Conservation (phyloP, 2,329 filamentous ascomycete species). For the Fusarium anguioides region DNA sequence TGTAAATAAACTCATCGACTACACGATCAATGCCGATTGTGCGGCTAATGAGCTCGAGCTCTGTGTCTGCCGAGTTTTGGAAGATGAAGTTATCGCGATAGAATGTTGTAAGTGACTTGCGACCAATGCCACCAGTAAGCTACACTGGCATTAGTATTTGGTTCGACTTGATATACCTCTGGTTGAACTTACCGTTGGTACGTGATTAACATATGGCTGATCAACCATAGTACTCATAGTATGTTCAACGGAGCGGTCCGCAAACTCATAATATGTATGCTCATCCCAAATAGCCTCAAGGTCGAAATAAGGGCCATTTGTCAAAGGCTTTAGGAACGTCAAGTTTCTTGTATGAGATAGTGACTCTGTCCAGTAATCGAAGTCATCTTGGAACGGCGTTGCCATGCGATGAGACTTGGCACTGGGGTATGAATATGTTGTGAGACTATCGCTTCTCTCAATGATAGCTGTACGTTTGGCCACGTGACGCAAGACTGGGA, state of each 20-base stretch:
- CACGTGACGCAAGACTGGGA: slow-evolving; percentile 35
- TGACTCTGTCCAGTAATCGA: slow-evolving; percentile 63
- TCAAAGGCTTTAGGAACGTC: slow-evolving; percentile 70
- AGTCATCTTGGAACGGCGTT: slow-evolving; percentile 61
- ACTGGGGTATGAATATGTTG: slow-evolving; percentile 55
- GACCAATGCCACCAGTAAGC: slow-evolving; percentile 76
- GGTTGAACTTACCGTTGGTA: slow-evolving; percentile 68
- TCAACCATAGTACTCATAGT: slow-evolving; percentile 87
- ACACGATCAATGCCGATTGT: slow-evolving; percentile 78
- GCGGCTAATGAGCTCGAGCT: slow-evolving; percentile 75
- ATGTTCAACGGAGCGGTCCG: slow-evolving; percentile 72
- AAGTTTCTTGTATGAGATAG: slow-evolving; percentile 75
- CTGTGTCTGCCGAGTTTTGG: slow-evolving; percentile 74
- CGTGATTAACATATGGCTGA: slow-evolving; percentile 82
- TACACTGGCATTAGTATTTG: slow-evolving; percentile 18
- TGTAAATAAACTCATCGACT: slow-evolving; percentile 76
- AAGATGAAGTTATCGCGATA: slow-evolving; percentile 81
- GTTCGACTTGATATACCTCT: fast-evolving
- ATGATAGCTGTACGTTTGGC: slow-evolving; percentile 13
- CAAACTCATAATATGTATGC: slow-evolving; percentile 79
- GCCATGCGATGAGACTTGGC: slow-evolving; percentile 54
- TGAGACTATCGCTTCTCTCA: neutral
- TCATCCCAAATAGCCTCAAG: slow-evolving; percentile 84
- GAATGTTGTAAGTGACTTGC: slow-evolving; percentile 70
- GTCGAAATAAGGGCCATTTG: slow-evolving; percentile 76